Conservation (phyloP, 2,329 filamentous ascomycete species). For the Fusarium proliferatum region DNA sequence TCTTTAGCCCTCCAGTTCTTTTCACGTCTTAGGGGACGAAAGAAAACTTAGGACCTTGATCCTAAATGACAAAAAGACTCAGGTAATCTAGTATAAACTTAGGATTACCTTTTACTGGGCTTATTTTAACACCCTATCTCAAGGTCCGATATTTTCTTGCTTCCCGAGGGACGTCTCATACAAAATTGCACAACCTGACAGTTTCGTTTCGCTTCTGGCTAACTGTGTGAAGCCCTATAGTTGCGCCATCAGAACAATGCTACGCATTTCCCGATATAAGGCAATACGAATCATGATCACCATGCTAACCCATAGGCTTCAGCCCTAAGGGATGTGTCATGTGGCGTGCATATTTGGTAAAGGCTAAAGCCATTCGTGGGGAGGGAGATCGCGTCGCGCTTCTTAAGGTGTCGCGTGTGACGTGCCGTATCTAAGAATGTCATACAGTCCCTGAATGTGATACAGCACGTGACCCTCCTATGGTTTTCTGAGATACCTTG, state of each 20-base stretch:
- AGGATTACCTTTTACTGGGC: neutral
- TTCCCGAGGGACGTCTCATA: neutral
- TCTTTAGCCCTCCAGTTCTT: neutral
- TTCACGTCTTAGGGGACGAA: neutral
- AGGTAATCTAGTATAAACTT: neutral
- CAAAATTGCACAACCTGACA: neutral
- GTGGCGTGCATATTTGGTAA: conserved; percentile 1
- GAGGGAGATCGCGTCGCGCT: conserved; percentile 23
- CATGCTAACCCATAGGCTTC: neutral
- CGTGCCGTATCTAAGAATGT: conserved; percentile 1
- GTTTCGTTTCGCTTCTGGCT: neutral
- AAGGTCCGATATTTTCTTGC: neutral
- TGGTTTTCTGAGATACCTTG: neutral
- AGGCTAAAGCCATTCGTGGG: neutral
- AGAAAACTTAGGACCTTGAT: no score
- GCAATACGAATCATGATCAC: neutral
- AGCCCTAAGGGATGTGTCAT: neutral
- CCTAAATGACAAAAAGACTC: no score
- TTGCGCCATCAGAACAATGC: no score
- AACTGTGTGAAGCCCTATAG: no score
- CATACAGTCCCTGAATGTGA: conserved; percentile 8
- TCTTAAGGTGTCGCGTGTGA: conserved; percentile 5
- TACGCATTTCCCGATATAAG: neutral
- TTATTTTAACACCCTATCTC: neutral
- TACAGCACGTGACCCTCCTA: conserved; percentile 23